phyloP scores from a whole-genome alignment of 1,284 basidiomycete species.

The Phylloporus sp. region DNA sequence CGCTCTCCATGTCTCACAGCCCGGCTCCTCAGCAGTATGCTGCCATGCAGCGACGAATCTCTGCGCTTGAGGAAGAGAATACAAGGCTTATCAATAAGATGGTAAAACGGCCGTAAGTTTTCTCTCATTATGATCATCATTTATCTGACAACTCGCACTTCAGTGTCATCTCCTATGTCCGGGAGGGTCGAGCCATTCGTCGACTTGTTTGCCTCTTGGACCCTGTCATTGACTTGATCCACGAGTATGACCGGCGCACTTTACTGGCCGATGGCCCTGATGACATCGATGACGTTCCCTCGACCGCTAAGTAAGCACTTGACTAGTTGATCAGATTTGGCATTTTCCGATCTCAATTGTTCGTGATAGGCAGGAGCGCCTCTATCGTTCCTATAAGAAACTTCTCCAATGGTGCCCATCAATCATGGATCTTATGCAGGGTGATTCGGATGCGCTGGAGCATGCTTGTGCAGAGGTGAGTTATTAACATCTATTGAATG shows the following conservation, averaged over 20 bases:
- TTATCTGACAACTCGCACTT: not conserved
- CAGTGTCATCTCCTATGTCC: not conserved
- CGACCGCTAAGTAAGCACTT: not conserved
- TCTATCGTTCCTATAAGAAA: constrained; percentile 20
- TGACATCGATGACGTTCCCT: not conserved
- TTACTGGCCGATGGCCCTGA: not conserved
- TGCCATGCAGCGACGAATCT: constrained; percentile 7
- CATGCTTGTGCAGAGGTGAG: constrained; percentile 11
- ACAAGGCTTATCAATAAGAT: not conserved
- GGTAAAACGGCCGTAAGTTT: not conserved
- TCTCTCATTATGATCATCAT: no score
- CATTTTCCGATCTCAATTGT: not conserved
- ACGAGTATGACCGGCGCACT: constrained; percentile 12
- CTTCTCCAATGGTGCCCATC: constrained; percentile 15
- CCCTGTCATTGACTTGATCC: constrained; percentile 13
- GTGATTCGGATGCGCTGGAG: not conserved
- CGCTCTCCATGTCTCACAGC: not conserved
- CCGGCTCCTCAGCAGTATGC: not conserved
- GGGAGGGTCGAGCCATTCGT: constrained; percentile 16
- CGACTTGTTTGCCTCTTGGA: constrained; percentile 15
- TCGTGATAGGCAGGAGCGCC: constrained; percentile 11
- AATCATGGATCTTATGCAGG: not conserved
- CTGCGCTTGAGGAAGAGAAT: constrained; percentile 14
- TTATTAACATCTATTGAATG: not conserved
- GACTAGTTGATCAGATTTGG: not conserved